phyloP scores from a whole-genome alignment of 805 yeast genomes.

The Candida stauntonica region DNA sequence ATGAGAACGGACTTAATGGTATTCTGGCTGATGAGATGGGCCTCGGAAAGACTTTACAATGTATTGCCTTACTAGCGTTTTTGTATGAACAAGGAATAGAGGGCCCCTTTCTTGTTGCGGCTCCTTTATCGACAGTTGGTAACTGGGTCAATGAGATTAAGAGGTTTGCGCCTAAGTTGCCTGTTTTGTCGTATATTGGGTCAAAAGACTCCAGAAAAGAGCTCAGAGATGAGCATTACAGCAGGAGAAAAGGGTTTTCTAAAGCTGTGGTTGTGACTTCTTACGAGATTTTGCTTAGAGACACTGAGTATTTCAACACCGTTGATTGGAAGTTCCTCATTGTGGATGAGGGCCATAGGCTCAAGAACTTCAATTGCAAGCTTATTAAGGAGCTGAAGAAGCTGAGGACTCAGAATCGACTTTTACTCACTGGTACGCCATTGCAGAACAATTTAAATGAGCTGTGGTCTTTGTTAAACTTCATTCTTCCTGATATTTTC shows the following conservation, averaged over 20 bases:
- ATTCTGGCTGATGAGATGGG: slow-evolving; percentile 98
- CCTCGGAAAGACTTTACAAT: slow-evolving; percentile 87
- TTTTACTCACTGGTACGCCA: slow-evolving; percentile 93
- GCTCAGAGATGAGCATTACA: slow-evolving; percentile 32
- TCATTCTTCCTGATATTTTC: slow-evolving; percentile 88
- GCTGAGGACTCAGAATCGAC: slow-evolving; percentile 61
- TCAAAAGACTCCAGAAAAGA: slow-evolving; percentile 48
- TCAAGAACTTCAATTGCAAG: slow-evolving; percentile 79
- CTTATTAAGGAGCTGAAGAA: slow-evolving; percentile 68
- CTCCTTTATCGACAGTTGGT: slow-evolving; percentile 79
- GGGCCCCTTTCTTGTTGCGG: slow-evolving; percentile 77
- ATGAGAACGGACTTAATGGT: slow-evolving; percentile 92
- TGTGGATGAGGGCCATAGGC: slow-evolving; percentile 94
- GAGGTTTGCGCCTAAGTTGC: slow-evolving; percentile 67
- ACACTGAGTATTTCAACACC: slow-evolving; percentile 48
- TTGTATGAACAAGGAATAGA: slow-evolving; percentile 70
- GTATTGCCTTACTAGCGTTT: slow-evolving; percentile 73
- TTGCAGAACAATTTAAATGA: slow-evolving; percentile 87
- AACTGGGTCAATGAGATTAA: slow-evolving; percentile 79
- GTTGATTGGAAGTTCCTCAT: slow-evolving; percentile 76
- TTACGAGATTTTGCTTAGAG: slow-evolving; percentile 75
- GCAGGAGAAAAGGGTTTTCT: slow-evolving; percentile 17
- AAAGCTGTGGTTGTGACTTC: slow-evolving; percentile 67
- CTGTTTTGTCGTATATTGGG: slow-evolving; percentile 63
- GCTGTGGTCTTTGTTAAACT: slow-evolving; percentile 87